phyloP scores from a whole-genome alignment of 1,284 basidiomycete genomes.

The Cystobasidium sp. region DNA sequence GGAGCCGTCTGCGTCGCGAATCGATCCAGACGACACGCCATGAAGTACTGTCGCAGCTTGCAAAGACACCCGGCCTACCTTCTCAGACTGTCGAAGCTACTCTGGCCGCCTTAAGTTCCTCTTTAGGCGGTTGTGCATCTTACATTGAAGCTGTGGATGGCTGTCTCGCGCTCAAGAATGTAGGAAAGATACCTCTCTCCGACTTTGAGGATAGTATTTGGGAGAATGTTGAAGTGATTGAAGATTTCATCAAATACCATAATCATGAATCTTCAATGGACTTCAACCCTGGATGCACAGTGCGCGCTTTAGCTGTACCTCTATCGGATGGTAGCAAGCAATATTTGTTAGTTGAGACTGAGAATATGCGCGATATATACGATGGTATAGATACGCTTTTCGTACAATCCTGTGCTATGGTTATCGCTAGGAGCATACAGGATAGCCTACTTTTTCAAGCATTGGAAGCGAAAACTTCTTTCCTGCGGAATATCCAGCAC shows the following conservation, averaged over 20 bases:
- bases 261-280: constrained; percentile 12
- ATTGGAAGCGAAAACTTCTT: constrained; percentile 19
- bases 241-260: constrained; percentile 23
- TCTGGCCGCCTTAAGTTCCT: neutral
- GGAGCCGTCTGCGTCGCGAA: neutral
- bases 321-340: neutral
- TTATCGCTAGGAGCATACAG: constrained; percentile 16
- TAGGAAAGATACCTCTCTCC: neutral
- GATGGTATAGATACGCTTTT: constrained; percentile 29
- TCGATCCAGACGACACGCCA: neutral
- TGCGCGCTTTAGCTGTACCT: constrained; percentile 12
- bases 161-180: neutral
- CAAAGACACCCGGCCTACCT: neutral
- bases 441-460: neutral
- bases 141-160: constrained; percentile 4
- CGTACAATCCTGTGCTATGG: constrained; percentile 19
- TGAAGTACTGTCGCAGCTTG: neutral
- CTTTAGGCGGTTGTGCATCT: neutral
- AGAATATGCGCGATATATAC: neutral
- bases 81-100: neutral
- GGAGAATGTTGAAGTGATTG: constrained; percentile 20
- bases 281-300: neutral
- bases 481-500: constrained; percentile 32
- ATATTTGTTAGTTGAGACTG: constrained; percentile 14
- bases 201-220: neutral